phyloP scores from a whole-genome alignment of 805 yeast genomes.

The Ogataea paraovalis region DNA sequence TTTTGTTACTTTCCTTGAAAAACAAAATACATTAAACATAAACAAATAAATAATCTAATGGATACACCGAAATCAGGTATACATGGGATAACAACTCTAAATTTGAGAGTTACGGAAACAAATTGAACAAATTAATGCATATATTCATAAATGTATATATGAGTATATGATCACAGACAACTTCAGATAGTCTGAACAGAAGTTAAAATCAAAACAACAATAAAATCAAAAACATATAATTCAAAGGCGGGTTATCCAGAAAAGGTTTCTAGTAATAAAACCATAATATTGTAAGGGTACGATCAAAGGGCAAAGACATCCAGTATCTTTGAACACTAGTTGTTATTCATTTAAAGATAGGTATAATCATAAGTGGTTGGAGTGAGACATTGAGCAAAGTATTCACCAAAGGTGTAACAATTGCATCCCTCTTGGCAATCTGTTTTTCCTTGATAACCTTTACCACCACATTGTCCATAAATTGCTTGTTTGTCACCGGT shows the following conservation, averaged over 20 bases:
- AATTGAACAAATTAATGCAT: too few relatives aligned
- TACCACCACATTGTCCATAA: constrained; percentile 12
- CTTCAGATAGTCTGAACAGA: too few relatives aligned
- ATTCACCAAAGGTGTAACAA: constrained; percentile 6
- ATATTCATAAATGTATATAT: too few relatives aligned
- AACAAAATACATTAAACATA: too few relatives aligned
- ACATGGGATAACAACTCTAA: too few relatives aligned
- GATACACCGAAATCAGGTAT: too few relatives aligned
- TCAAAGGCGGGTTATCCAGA: background rate
- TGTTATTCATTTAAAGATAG: background rate
- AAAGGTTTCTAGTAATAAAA: background rate
- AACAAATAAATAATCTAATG: too few relatives aligned
- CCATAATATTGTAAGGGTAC: background rate
- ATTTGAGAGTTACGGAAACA: background rate
- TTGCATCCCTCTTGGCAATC: constrained; percentile 7
- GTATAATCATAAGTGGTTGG: constrained; percentile 6
- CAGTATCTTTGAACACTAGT: background rate
- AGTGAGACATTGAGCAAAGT: constrained; percentile 8
- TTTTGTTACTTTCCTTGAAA: too few relatives aligned
- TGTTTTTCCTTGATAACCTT: constrained; percentile 2
- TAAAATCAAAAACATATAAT: background rate
- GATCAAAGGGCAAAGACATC: background rate
- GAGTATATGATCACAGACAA: too few relatives aligned
- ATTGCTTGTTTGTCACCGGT: constrained; percentile 1
- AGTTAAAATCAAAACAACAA: too few relatives aligned